Evolutionary conservation across 805 yeast genomes (phyloP).

Genomic region (Myxozyma kluyveri): DNA sequence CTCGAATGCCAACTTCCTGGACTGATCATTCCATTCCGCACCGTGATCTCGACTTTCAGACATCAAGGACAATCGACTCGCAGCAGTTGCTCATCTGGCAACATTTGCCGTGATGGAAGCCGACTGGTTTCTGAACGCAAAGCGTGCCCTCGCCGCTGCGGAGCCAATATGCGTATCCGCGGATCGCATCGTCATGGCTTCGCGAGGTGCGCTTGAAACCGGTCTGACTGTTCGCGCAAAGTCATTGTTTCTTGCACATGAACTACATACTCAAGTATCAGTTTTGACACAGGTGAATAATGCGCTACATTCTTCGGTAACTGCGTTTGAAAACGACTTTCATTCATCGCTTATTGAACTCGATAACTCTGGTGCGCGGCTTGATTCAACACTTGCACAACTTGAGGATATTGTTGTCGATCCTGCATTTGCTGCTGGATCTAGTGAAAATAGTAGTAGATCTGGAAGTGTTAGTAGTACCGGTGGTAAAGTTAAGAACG

Average conservation of each 20-base stretch:
- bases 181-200: conserved; percentile 42
- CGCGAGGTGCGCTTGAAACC: conserved; percentile 41
- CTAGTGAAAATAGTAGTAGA: conserved; percentile 15
- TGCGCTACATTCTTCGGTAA: conserved; percentile 31
- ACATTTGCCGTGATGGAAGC: conserved; percentile 26
- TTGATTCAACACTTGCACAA: conserved; percentile 38
- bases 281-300: conserved; percentile 39
- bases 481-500: too few relatives aligned
- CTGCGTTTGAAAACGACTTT: conserved; percentile 32
- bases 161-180: conserved; percentile 54
- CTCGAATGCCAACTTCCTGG: too few relatives aligned
- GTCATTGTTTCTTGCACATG: conserved; percentile 46
- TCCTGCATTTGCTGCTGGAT: conserved; percentile 31
- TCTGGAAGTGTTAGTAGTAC: neutral
- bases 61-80: neutral
- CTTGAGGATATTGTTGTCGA: conserved; percentile 44
- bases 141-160: conserved; percentile 48
- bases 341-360: conserved; percentile 38
- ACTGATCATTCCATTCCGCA: neutral
- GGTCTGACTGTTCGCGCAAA: conserved; percentile 47
- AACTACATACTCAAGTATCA: conserved; percentile 49
- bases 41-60: neutral
- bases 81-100: neutral
- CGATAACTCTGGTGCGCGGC: conserved; percentile 35
- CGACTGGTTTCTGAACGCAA: conserved; percentile 49